phyloP scores from a whole-genome alignment of 768 basidiomycete genomes.

The Nidularia pulvinata region DNA sequence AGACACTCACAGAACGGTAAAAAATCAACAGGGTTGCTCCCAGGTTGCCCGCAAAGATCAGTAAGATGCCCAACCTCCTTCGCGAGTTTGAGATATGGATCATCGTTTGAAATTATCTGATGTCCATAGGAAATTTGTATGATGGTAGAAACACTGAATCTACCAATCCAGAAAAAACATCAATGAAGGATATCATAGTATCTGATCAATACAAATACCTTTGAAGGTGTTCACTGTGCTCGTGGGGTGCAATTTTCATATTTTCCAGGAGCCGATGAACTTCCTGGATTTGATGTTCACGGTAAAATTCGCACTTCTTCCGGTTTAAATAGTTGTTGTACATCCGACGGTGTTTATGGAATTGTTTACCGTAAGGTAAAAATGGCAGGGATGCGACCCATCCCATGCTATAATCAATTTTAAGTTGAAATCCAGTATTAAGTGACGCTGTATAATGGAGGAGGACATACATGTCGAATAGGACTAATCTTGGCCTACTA shows the following conservation, averaged over 20 bases:
- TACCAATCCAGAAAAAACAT: too few relatives aligned
- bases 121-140: too few relatives aligned
- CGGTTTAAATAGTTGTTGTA: slow-evolving; percentile 13
- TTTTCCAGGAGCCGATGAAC: slow-evolving; percentile 15
- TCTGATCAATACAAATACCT: not conserved
- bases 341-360: slow-evolving; percentile 9
- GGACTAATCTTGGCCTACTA: slow-evolving; percentile 7
- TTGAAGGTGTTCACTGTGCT: not conserved
- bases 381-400: not conserved
- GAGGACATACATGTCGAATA: slow-evolving; percentile 1
- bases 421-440: not conserved
- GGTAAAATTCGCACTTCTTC: slow-evolving; percentile 13
- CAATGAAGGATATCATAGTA: too few relatives aligned
- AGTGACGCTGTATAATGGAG: not conserved
- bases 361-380: slow-evolving; percentile 9
- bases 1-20: not conserved
- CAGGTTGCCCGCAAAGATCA: not conserved
- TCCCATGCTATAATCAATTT: not conserved
- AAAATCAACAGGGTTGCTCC: not conserved
- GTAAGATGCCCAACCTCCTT: not conserved
- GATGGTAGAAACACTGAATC: too few relatives aligned
- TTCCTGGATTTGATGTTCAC: slow-evolving; percentile 20
- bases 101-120: not conserved
- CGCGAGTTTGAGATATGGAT: not conserved
- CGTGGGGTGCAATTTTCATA: not conserved